Evolutionary conservation across 2,329 filamentous ascomycete species (phyloP).

Genomic region (Microthyrium microscopicum): DNA sequence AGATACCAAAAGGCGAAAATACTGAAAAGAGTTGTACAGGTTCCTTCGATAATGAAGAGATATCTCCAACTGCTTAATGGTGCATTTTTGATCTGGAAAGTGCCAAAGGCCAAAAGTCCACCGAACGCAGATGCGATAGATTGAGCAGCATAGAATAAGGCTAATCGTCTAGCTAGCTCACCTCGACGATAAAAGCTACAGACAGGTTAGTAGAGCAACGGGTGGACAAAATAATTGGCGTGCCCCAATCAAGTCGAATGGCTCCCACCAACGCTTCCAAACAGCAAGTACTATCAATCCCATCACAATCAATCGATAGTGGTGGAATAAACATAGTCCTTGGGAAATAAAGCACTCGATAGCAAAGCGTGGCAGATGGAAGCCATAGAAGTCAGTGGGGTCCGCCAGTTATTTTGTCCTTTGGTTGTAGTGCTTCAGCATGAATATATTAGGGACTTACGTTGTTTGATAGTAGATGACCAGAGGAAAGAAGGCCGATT

Average conservation of each 20-base stretch:
- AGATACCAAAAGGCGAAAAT: slow-evolving; percentile 54
- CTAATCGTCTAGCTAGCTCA: slow-evolving; percentile 53
- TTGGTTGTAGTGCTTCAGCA: too few relatives aligned
- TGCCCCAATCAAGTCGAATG: too few relatives aligned
- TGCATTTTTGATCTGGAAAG: slow-evolving; percentile 39
- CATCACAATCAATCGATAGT: too few relatives aligned
- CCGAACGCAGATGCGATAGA: slow-evolving; percentile 56
- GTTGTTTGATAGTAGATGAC: slow-evolving; percentile 44
- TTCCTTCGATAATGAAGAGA: slow-evolving; percentile 46
- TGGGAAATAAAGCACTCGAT: too few relatives aligned
- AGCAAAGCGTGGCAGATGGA: too few relatives aligned
- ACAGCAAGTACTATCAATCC: too few relatives aligned
- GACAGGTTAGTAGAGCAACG: too few relatives aligned
- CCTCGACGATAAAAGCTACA: slow-evolving; percentile 54
- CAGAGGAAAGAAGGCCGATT: slow-evolving; percentile 52
- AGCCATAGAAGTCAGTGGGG: too few relatives aligned
- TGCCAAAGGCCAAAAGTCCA: slow-evolving; percentile 41
- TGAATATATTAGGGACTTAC: slow-evolving; percentile 1
- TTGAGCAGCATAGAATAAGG: slow-evolving; percentile 59
- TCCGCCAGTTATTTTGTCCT: too few relatives aligned
- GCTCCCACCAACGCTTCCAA: too few relatives aligned
- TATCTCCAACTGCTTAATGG: slow-evolving; percentile 42
- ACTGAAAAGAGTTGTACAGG: slow-evolving; percentile 41
- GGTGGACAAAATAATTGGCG: too few relatives aligned
- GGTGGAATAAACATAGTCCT: too few relatives aligned